Evolutionary conservation across 148 eudicot genomes (phyloP), one percentile per base, ranked within the genome.

Genomic region (Chenopodium quinoa): DNA sequence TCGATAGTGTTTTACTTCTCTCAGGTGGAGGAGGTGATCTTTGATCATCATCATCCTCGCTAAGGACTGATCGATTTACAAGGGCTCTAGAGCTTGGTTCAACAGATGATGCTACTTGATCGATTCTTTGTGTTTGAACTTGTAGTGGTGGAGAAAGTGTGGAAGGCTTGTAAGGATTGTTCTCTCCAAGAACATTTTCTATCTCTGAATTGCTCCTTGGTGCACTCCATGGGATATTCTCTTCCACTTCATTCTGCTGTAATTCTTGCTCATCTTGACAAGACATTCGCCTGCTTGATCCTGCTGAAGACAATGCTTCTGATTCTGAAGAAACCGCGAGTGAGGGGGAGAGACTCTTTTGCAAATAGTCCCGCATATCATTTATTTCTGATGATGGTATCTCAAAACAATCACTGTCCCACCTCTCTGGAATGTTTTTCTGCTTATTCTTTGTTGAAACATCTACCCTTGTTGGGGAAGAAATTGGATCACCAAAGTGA

Each of bases 361-460:
- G 32, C 40, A 29, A 65, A 71, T 56, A 11, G 46, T 73, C 50
- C 40, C 31, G 75, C 17, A 14, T 5, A 56, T 74, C 75, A 46
- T 56, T 69, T 9, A 31, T 58, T 78, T 85, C 84, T 32, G 79
- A 64, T 23, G 74, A 67, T 69, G 79, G 79, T 74, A 82, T 78
- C 67, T 77, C 87, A 74, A 85, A 85, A 60, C 87, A 85, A 56
- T 78, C 84, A n/a, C 81, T 84, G 69, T 78, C 82, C 87, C 87
- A 85, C 72, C 40, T 85, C 72, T 37, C 52, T 22, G 84, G 82
- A 16, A 48, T 48, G 16, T 82, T n/a, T 54, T 0, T 81, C 48
- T 78, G 69, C 79, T 85, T 79, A 74, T 74, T 71, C 71, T 81
- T 79, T 34, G 44, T 22, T 16, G 46, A 66, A 48, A 48, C 32